Percentiles rank a stretch among this genome's conserved stretches.
These are phyloP conservation scores for Urtica urens DNA, from an alignment of 306 rosid species.

Conservation along the genomic window DNA sequence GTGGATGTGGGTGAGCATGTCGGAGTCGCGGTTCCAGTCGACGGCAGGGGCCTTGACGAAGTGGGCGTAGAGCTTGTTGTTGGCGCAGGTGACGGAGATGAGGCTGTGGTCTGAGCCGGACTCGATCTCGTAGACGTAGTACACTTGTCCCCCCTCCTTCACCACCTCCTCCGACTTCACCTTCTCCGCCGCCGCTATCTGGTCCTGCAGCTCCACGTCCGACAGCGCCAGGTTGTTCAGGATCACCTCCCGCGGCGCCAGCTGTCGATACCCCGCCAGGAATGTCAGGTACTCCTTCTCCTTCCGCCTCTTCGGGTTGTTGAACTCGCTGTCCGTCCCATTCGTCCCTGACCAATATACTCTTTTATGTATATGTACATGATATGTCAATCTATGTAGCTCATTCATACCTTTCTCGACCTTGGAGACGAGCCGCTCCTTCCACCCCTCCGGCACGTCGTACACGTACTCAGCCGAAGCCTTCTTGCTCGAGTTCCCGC, in stretches of 20 bases:
- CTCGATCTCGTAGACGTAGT: constrained; percentile 72
- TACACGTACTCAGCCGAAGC: constrained; percentile 74
- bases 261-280: constrained; percentile 52
- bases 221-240: constrained; percentile 67
- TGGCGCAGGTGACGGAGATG: constrained; percentile 76
- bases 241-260: constrained; percentile 61
- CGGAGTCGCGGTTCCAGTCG: constrained; percentile 71
- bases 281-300: constrained; percentile 74
- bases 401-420: constrained; percentile 62
- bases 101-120: constrained; percentile 62
- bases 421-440: constrained; percentile 75
- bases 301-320: constrained; percentile 59
- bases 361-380: not conserved
- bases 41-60: constrained; percentile 77
- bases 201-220: constrained; percentile 72
- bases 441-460: constrained; percentile 80
- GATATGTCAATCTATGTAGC: not conserved
- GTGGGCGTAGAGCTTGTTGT: constrained; percentile 82
- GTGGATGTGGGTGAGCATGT: constrained; percentile 64
- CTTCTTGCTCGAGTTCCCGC: constrained; percentile 69
- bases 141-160: constrained; percentile 62
- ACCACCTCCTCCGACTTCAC: constrained; percentile 58
- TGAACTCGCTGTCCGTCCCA: constrained; percentile 81
- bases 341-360: constrained; percentile 31
- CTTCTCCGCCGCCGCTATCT: constrained; percentile 45